phyloP scores from a whole-genome alignment of 2,329 filamentous ascomycete genomes.

The Trichoderma semiorbis region DNA sequence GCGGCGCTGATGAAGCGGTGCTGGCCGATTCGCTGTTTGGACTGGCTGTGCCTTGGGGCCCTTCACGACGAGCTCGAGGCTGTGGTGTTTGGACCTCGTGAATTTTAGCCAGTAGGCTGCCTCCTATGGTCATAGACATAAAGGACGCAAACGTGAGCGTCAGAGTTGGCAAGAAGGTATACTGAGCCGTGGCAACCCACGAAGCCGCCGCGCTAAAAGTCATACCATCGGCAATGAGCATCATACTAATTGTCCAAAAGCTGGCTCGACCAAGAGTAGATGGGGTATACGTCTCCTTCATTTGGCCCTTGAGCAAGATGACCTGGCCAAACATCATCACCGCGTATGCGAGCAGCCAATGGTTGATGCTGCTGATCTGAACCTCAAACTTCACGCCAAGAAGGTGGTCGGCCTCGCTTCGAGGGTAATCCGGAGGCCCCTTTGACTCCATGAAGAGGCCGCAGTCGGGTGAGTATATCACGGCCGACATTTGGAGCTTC shows the following conservation, averaged over 20 bases:
- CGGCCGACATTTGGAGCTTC: conserved; percentile 57
- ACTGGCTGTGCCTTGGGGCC: conserved; percentile 21
- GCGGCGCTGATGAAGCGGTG: conserved; percentile 26
- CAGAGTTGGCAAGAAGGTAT: conserved; percentile 55
- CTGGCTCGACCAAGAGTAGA: conserved; percentile 65
- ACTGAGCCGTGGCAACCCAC: conserved; percentile 54
- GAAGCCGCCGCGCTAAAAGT: conserved; percentile 54
- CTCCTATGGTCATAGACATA: conserved; percentile 55
- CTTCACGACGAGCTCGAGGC: conserved; percentile 49
- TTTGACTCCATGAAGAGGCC: conserved; percentile 63
- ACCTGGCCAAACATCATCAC: conserved; percentile 59
- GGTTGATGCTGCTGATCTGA: conserved; percentile 53
- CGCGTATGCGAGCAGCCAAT: conserved; percentile 57
- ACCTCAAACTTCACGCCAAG: conserved; percentile 59
- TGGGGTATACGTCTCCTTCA: conserved; percentile 63
- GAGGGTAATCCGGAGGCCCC: conserved; percentile 55
- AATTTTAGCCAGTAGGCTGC: conserved; percentile 57
- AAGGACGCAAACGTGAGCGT: conserved; percentile 50
- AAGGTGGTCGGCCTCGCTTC: conserved; percentile 53
- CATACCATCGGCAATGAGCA: conserved; percentile 61
- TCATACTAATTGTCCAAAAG: conserved; percentile 58
- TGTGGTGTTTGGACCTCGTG: conserved; percentile 56
- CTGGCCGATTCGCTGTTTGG: conserved; percentile 26
- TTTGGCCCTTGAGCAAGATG: conserved; percentile 59
- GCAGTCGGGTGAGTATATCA: conserved; percentile 67